Conservation (phyloP, 73 alveolate genomes). For the Blepharisma stoltei region DNA sequence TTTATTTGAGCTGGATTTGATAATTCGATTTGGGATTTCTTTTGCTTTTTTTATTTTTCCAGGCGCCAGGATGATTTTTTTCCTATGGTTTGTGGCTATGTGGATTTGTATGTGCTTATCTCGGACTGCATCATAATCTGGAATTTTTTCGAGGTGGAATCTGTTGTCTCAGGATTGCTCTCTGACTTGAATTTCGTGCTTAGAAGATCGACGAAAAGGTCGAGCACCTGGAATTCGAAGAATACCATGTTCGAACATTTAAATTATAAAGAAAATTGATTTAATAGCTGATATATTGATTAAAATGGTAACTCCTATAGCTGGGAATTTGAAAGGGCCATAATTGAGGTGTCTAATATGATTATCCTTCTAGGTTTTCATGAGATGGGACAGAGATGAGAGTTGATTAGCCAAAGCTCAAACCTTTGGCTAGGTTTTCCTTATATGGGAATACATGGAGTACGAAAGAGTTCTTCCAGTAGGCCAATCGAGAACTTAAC, state of each 20-base stretch:
- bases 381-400: no score
- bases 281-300: no score
- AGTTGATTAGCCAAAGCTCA: no score
- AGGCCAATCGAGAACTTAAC: no score
- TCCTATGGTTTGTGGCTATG: background rate
- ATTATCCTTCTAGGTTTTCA: no score
- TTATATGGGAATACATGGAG: no score
- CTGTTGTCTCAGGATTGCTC: slow-evolving; percentile 26
- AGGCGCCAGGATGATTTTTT: background rate
- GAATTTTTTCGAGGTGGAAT: slow-evolving; percentile 13
- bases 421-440: no score
- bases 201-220: background rate
- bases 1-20: no score
- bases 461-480: no score
- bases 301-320: no score
- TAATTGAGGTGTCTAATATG: no score
- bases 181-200: background rate
- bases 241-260: slow-evolving; percentile 15
- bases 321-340: no score
- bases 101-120: background rate
- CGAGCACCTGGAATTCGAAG: slow-evolving; percentile 28
- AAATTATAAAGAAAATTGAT: background rate
- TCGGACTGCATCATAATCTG: slow-evolving; percentile 13
- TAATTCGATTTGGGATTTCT: background rate
- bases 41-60: background rate